These are phyloP conservation scores for Dipodascus geniculatus DNA, from an alignment of 805 yeast species.

Conservation along the genomic window DNA sequence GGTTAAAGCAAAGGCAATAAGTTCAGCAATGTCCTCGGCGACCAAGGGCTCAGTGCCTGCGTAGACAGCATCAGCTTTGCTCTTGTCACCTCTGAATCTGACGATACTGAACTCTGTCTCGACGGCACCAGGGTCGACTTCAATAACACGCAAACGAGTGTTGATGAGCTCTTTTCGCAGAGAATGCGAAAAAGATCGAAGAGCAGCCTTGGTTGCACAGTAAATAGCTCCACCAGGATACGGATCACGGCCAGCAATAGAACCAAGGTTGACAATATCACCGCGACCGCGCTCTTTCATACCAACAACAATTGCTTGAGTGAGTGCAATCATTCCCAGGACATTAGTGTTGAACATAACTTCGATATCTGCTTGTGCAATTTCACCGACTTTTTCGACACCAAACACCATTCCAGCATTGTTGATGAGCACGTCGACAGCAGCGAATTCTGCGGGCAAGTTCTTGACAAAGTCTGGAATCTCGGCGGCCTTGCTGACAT, in stretches of 20 bases:
- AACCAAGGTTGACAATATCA: conserved; percentile 54
- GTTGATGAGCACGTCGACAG: conserved; percentile 50
- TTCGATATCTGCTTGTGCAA: conserved; percentile 50
- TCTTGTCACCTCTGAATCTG: conserved; percentile 51
- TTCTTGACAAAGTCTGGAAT: conserved; percentile 38
- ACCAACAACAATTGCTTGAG: conserved; percentile 65
- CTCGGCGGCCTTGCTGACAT: conserved; percentile 42
- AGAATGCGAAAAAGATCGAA: conserved; percentile 43
- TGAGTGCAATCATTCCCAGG: conserved; percentile 68
- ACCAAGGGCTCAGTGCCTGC: conserved; percentile 55
- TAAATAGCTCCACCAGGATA: conserved; percentile 64
- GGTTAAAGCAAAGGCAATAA: conserved; percentile 52
- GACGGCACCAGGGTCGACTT: conserved; percentile 69
- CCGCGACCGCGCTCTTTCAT: conserved; percentile 56
- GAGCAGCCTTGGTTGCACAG: conserved; percentile 58
- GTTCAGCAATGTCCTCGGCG: conserved; percentile 66
- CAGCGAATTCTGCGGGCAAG: conserved; percentile 44
- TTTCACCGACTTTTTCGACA: conserved; percentile 59
- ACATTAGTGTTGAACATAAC: conserved; percentile 83
- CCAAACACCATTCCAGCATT: conserved; percentile 70
- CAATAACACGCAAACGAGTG: conserved; percentile 60
- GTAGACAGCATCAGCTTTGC: conserved; percentile 53
- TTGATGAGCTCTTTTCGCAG: conserved; percentile 63
- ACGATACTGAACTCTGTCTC: conserved; percentile 65
- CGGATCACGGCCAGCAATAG: conserved; percentile 61